Conservation (phyloP, 768 basidiomycete genomes). For the Chalciporus piperatus region DNA sequence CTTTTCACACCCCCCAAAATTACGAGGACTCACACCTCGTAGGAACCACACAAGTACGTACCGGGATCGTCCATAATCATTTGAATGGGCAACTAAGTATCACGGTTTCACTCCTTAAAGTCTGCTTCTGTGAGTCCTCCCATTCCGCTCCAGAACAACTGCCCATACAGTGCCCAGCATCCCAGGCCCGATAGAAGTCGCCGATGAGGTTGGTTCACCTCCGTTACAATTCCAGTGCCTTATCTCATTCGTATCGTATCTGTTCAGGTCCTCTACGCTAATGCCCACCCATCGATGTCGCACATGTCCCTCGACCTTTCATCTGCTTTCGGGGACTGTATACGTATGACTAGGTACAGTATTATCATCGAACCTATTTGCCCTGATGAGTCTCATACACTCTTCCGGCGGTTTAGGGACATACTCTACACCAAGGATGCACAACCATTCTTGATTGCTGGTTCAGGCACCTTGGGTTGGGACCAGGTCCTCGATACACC, state of each 20-base stretch:
- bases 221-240: neutral
- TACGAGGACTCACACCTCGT: neutral
- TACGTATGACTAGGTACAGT: constrained; percentile 74
- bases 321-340: constrained; percentile 82
- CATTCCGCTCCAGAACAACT: neutral
- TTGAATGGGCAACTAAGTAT: constrained; percentile 20
- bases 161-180: constrained; percentile 38
- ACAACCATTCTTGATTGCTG: constrained; percentile 92
- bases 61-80: constrained; percentile 5
- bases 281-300: constrained; percentile 88
- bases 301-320: constrained; percentile 90
- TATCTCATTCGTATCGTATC: neutral
- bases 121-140: constrained; percentile 43
- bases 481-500: constrained; percentile 60
- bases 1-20: neutral
- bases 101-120: constrained; percentile 29
- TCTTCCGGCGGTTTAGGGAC: constrained; percentile 40
- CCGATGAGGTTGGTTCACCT: constrained; percentile 48
- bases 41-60: constrained; percentile 52
- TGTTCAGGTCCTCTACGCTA: constrained; percentile 78
- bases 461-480: constrained; percentile 96
- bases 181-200: constrained; percentile 62
- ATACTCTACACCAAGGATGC: constrained; percentile 75
- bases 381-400: neutral
- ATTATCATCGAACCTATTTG: constrained; percentile 1